phyloP scores from a whole-genome alignment of 176 grass and related monocot genomes.

The Triticum dicoccoides region DNA sequence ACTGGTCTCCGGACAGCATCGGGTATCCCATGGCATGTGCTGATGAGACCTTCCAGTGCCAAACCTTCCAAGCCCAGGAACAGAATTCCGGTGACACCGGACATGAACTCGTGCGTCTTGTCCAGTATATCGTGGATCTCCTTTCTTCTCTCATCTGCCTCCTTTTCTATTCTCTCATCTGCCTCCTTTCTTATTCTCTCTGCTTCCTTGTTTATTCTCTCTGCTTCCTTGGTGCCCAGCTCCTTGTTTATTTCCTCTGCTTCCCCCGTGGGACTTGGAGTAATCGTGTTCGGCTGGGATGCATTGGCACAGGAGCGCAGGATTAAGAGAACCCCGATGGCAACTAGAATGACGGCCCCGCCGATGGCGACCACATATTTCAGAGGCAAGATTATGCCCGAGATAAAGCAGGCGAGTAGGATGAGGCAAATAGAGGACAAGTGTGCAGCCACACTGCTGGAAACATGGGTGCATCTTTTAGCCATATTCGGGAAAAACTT shows the following conservation, averaged over 20 bases:
- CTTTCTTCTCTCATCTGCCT: background rate
- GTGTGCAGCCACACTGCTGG: background rate
- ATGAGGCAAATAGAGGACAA: background rate
- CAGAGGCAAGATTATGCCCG: background rate
- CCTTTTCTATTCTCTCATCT: no score
- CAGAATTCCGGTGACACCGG: background rate
- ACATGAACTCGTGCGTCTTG: background rate
- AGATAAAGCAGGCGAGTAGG: background rate
- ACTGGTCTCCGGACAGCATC: background rate
- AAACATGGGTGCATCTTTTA: background rate
- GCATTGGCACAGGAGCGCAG: background rate
- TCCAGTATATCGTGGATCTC: background rate
- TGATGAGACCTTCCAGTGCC: background rate
- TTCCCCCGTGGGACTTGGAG: background rate
- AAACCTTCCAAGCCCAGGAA: background rate
- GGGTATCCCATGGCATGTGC: background rate
- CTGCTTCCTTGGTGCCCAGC: no score
- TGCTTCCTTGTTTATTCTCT: no score
- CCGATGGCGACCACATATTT: background rate
- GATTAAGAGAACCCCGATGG: background rate
- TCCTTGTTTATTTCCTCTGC: background rate
- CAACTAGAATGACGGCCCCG: background rate
- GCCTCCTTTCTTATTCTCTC: no score
- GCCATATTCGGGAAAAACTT: background rate
- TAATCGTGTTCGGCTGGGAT: no score